Evolutionary conservation across 495 filamentous ascomycete species (phyloP).

Genomic region (Lophiotrema nucula): DNA sequence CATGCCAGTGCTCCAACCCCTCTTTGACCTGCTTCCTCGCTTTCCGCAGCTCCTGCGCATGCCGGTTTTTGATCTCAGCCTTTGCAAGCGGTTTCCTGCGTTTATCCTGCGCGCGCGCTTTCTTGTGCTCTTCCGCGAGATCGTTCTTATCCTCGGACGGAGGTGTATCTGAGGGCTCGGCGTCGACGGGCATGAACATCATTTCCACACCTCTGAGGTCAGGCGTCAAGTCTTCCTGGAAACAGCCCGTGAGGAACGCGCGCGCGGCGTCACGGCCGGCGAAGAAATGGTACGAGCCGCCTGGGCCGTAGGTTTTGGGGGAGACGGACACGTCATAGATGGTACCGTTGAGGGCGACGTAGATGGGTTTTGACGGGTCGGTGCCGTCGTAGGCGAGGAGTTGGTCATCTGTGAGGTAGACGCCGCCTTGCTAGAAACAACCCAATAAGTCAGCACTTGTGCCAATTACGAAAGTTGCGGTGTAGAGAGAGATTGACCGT

Average conservation of each 20-base stretch:
- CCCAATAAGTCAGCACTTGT: neutral
- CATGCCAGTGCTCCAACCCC: constrained; percentile 63
- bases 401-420: constrained; percentile 67
- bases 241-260: constrained; percentile 96
- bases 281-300: constrained; percentile 85
- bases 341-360: constrained; percentile 86
- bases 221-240: constrained; percentile 74
- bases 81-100: constrained; percentile 48
- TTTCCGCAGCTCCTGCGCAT: constrained; percentile 48
- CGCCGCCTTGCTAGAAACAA: constrained; percentile 44
- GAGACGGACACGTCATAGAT: constrained; percentile 90
- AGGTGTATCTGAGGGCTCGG: constrained; percentile 42
- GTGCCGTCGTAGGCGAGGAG: constrained; percentile 76
- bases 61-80: constrained; percentile 49
- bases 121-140: constrained; percentile 45
- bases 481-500: constrained; percentile 18
- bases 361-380: constrained; percentile 73
- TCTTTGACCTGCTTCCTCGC: constrained; percentile 58
- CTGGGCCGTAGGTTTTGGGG: constrained; percentile 77
- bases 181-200: constrained; percentile 77
- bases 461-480: no score
- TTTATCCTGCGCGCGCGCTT: constrained; percentile 45
- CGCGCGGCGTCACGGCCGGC: constrained; percentile 82
- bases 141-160: neutral
- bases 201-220: constrained; percentile 85